phyloP scores from a whole-genome alignment of 345 rosid genomes.

The Corchorus olitorius region DNA sequence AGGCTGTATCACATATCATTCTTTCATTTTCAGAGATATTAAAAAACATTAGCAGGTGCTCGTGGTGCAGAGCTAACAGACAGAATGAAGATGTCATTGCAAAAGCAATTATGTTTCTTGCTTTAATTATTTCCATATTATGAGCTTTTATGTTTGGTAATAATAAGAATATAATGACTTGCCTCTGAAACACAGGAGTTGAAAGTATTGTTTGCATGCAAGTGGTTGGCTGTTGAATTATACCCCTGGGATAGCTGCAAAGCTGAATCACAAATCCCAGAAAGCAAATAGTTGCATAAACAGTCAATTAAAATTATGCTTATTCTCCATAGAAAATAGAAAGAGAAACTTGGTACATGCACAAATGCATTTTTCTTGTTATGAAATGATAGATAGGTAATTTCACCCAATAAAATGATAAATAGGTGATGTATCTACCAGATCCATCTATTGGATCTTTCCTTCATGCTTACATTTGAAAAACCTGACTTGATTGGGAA shows the following conservation, averaged over 20 bases:
- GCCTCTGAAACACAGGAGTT: conserved; percentile 14
- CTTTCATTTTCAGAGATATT: neutral
- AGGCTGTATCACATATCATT: conserved; percentile 14
- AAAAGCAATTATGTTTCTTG: conserved; percentile 2
- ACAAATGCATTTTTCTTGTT: neutral
- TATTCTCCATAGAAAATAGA: neutral
- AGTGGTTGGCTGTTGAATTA: neutral
- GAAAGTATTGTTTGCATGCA: conserved; percentile 2
- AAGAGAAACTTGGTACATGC: neutral
- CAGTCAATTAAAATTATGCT: neutral
- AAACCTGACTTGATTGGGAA: neutral
- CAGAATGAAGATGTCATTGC: neutral
- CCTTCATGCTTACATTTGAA: neutral
- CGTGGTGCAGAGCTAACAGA: conserved; percentile 10
- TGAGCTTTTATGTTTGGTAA: neutral
- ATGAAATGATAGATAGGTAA: no score
- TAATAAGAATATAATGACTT: neutral
- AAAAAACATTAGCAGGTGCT: neutral
- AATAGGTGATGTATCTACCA: neutral
- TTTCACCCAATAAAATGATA: neutral
- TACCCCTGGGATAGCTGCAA: conserved; percentile 1
- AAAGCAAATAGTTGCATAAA: neutral
- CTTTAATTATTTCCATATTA: neutral
- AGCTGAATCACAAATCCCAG: conserved; percentile 14
- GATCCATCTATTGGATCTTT: neutral